Evolutionary conservation across 164 flowering plant species (phyloP).

Genomic region (Brasenia schreberi): DNA sequence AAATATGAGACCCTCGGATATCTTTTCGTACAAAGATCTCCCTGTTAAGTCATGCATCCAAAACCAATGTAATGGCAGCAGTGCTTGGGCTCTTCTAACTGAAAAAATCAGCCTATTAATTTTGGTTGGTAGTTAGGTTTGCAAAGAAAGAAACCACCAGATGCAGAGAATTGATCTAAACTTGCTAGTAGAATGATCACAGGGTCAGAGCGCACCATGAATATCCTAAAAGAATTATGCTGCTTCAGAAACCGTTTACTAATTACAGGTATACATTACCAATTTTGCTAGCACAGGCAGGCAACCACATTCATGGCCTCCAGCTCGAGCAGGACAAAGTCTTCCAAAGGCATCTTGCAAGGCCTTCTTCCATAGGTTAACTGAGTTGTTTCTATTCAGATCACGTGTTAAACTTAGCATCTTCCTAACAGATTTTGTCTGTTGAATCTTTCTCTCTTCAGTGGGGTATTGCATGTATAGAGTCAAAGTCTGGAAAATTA

Average conservation of each 20-base stretch:
- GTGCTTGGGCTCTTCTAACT: background rate
- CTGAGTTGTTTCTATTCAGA: conserved; percentile 52
- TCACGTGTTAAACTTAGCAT: conserved; percentile 33
- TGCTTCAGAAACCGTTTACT: background rate
- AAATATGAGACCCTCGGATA: background rate
- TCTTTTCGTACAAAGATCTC: background rate
- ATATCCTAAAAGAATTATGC: background rate
- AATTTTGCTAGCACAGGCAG: conserved; percentile 50
- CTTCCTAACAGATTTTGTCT: conserved; percentile 13
- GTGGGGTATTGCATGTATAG: conserved; percentile 75
- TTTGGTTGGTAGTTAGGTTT: no score
- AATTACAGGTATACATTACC: conserved; percentile 23
- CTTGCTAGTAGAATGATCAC: background rate
- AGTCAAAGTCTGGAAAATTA: conserved; percentile 50
- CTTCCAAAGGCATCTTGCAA: conserved; percentile 84
- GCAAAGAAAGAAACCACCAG: no score
- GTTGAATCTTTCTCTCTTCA: conserved; percentile 15
- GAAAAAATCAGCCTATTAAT: background rate
- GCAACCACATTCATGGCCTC: conserved; percentile 93
- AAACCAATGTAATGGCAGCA: background rate
- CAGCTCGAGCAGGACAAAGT: conserved; percentile 84
- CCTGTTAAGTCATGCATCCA: background rate
- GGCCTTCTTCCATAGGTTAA: conserved; percentile 79
- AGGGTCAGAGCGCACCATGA: background rate
- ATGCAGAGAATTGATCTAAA: background rate